These are phyloP conservation scores for Russula vinacea DNA, from an alignment of 768 basidiomycete genomes.

Conservation along the genomic window DNA sequence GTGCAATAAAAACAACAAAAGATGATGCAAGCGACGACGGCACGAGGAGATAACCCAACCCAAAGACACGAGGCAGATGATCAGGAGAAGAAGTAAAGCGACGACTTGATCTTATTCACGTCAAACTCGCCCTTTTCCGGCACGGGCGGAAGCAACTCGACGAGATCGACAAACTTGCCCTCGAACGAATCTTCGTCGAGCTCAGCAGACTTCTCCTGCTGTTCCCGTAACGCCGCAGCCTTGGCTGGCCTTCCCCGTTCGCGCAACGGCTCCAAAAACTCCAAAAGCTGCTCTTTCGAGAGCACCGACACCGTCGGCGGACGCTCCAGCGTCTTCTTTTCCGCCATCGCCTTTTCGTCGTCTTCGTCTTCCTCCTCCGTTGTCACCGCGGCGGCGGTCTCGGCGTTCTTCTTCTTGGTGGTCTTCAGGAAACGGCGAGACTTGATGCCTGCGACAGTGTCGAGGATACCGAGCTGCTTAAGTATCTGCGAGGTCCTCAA, in stretches of 20 bases:
- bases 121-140: slow-evolving; percentile 85
- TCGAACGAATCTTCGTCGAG: slow-evolving; percentile 18
- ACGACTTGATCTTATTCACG: slow-evolving; percentile 75
- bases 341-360: slow-evolving; percentile 23
- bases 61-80: slow-evolving; percentile 2
- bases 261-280: slow-evolving; percentile 11
- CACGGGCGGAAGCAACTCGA: slow-evolving; percentile 72
- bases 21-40: not conserved
- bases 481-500: slow-evolving; percentile 39
- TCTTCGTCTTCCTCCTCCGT: slow-evolving; percentile 26
- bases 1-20: too few species aligned
- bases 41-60: not conserved
- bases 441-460: too few species aligned
- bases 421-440: too few species aligned
- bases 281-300: slow-evolving; percentile 32
- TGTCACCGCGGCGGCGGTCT: too few species aligned
- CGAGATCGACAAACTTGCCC: slow-evolving; percentile 70
- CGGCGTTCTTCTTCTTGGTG: too few species aligned
- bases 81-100: slow-evolving; percentile 93
- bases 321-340: slow-evolving; percentile 32
- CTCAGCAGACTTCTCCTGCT: not conserved
- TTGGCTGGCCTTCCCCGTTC: not conserved
- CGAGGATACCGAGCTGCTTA: slow-evolving; percentile 31
- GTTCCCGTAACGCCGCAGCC: not conserved
- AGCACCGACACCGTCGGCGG: slow-evolving; percentile 32